These are phyloP conservation scores for Penicillium sp. DNA, from an alignment of 2,329 filamentous ascomycete genomes.

Conservation along the genomic window DNA sequence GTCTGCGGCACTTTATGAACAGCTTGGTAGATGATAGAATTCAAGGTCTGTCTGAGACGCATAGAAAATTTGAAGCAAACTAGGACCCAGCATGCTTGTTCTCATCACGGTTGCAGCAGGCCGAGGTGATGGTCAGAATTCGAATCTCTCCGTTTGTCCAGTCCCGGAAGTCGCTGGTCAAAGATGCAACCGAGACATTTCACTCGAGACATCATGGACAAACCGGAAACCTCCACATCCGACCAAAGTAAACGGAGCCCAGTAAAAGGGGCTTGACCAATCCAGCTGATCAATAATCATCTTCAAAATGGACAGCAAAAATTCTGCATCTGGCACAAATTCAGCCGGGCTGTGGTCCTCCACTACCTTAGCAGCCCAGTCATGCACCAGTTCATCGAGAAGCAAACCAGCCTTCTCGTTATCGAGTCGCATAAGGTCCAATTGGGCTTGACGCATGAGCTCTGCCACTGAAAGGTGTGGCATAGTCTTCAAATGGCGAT, in stretches of 20 bases:
- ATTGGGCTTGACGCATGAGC: constrained; percentile 19
- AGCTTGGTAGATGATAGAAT: too few relatives aligned
- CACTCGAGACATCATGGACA: constrained; percentile 4
- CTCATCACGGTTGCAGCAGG: not conserved
- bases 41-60: too few relatives aligned
- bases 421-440: constrained; percentile 23
- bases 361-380: constrained; percentile 4
- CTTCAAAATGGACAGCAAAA: constrained; percentile 19
- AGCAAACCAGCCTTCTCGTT: constrained; percentile 15
- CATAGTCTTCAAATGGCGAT: constrained; percentile 20
- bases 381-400: constrained; percentile 22
- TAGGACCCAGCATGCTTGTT: too few relatives aligned
- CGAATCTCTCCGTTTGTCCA: not conserved
- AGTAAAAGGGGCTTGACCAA: constrained; percentile 28
- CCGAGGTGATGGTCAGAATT: not conserved
- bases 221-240: constrained; percentile 27
- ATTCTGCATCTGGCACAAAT: constrained; percentile 24
- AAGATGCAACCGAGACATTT: not conserved
- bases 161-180: not conserved
- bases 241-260: constrained; percentile 27
- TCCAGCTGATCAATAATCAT: constrained; percentile 27
- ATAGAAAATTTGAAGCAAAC: too few relatives aligned
- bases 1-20: too few relatives aligned
- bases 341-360: constrained; percentile 12
- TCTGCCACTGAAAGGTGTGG: constrained; percentile 15